phyloP scores from a whole-genome alignment of 116 monocot species.

The Cymodocea nodosa region DNA sequence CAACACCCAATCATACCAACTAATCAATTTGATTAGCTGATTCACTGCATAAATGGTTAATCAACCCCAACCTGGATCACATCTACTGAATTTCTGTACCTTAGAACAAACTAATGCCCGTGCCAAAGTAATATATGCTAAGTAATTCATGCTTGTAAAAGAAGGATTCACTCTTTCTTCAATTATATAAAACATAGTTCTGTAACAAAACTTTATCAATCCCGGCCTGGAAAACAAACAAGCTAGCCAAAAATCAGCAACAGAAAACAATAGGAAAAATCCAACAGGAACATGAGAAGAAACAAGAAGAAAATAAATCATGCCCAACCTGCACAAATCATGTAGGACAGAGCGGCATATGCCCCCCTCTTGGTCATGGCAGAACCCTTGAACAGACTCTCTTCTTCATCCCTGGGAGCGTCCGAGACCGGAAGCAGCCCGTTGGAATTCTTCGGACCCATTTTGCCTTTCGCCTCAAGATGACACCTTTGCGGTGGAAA shows the following conservation, averaged over 20 bases:
- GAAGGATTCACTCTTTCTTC: no score
- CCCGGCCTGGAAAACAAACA: no score
- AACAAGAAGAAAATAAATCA: background rate
- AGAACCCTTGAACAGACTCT: slow-evolving; percentile 69
- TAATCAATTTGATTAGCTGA: no score
- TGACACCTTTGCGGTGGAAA: background rate
- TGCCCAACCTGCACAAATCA: slow-evolving; percentile 66
- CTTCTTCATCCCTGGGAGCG: slow-evolving; percentile 31
- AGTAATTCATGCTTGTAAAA: no score
- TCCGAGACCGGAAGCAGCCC: slow-evolving; percentile 51
- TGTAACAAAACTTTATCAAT: no score
- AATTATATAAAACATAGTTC: no score
- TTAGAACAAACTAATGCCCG: no score
- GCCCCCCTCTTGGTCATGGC: slow-evolving; percentile 82
- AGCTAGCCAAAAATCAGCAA: background rate
- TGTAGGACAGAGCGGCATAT: slow-evolving; percentile 84
- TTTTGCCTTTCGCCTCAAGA: background rate
- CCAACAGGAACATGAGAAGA: background rate
- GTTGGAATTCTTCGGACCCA: slow-evolving; percentile 11
- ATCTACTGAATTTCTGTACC: no score
- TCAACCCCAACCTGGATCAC: no score
- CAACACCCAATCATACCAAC: no score
- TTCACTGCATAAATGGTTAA: no score
- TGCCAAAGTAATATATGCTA: no score
- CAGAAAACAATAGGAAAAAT: background rate